Base-by-base conservation (phyloP, 768 basidiomycete species). In the Termitomyces sp. region DNA sequence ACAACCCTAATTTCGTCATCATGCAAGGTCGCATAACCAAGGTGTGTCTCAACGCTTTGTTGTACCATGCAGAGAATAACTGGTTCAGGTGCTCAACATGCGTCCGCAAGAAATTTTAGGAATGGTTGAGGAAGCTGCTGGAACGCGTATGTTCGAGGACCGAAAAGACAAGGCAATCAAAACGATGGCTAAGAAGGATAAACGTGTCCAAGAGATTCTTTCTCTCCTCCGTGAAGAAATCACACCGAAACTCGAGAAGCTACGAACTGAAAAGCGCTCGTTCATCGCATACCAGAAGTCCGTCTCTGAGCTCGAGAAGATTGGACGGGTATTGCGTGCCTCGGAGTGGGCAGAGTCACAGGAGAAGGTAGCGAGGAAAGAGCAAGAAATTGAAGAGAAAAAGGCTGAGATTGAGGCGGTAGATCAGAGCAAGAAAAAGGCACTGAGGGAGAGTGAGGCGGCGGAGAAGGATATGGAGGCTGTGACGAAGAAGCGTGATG, bases 21-120 rank as follows among this genome's bases (percentile, higher is more conserved):
- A 98, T 98, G 96, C 97, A 99, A 75, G 96, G 97, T 33, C 92
- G 96, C 54, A 99, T 99, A 71, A 99, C 97, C 12, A 99, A 98
- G 79, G 96, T 91, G 36, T 44, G 74, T 66, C 11, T 9, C 18
- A 28, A 22, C 11, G 18, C 16, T 44, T 52, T 45, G 50, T 57
- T 57, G 51, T 12, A 24, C 39, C 4, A 8, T 16, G 40, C 38
- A 16, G 15, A 16, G 22, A 12, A 33, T 40, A 8, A 24, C 11
- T 20, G 42, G n/a, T n/a, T 7, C 57, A 89, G 89, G 91, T 94
- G 4, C 85, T 99, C 53, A 98, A 98, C 74, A 98, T 99, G 97
- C 90, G 93, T 28, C 96, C 97, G 0, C 90, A 91, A 78, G 97
- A 99, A 73, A 96, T 98, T 62, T 83, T 99, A 13, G 94, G 95